Base-by-base conservation (phyloP, 139 green algal genomes). In the Picochlorum sp. region DNA sequence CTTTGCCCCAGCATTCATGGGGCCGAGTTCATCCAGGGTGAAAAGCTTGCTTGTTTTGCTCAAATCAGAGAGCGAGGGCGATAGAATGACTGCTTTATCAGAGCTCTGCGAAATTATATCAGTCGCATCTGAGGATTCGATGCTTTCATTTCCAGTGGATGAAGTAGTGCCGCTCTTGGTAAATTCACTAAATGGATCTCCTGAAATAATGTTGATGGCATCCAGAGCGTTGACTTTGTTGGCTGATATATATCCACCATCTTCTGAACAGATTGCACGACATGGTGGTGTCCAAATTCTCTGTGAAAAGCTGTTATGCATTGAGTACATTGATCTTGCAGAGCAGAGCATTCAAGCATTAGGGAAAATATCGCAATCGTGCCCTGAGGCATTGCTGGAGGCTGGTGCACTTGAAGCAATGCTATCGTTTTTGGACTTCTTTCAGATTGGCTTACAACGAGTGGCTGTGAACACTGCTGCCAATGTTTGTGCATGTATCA, bases 271-370 rank as follows among this genome's bases (percentile, higher is more conserved):
- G 24, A 90, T 98, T 44, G 88, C 96, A n/a, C 84, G 91, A 26
- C 82, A 95, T 58, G 87, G 85, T 7, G 92, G 87, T 7, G 79
- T 95, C 28, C 74, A 78, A 4, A 74, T 74, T 18, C 85, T 98
- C 37, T 97, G 89, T 66, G 77, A 79, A 3, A 56, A 34, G 71
- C 80, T 98, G 61, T 75, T 97, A 14, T 91, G 78, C 49, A 96
- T 98, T 13, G 92, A 98, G 76, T 98, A 97, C 82, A 98, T 98
- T 30, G 92, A 98, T 67, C 76, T 98, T 34, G 92, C 92, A 21
- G 92, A 98, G 74, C 92, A 98, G 80, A 83, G 72, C 32, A 75
- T 95, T 72, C 87, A 91, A 81, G 92, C 89, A 1, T 77, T 98
- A 69, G 85, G 97, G 79, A 98, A 98, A 83, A 78, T 98, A 6